These are phyloP conservation scores for Daedalea quercina DNA, from an alignment of 768 basidiomycete species.

Conservation along the genomic window DNA sequence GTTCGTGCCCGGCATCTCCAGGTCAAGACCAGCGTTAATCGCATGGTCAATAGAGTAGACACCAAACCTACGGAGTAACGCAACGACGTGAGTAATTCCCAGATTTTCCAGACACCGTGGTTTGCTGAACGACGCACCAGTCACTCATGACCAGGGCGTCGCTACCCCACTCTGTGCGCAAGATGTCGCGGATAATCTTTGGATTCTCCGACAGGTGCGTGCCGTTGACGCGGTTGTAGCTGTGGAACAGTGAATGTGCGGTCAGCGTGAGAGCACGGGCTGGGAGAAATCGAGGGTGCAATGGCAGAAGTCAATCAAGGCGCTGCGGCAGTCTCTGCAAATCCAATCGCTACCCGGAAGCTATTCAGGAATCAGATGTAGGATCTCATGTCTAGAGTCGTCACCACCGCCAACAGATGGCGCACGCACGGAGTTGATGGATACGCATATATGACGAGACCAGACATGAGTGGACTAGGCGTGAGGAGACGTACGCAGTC, in stretches of 20 bases:
- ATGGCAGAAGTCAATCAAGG: background rate
- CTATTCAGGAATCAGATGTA: no score
- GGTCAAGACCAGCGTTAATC: constrained; percentile 72
- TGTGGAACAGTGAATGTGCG: constrained; percentile 17
- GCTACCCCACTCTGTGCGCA: constrained; percentile 71
- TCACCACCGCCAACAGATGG: no score
- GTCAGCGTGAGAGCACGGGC: background rate
- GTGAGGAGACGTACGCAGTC: constrained; percentile 46
- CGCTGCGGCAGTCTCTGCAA: no score
- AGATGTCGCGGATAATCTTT: constrained; percentile 49
- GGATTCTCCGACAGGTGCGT: constrained; percentile 63
- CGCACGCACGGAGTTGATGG: no score
- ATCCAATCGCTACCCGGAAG: no score
- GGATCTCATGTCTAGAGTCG: no score
- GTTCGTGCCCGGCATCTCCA: constrained; percentile 74
- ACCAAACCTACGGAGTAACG: constrained; percentile 49
- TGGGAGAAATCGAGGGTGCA: background rate
- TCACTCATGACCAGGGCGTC: constrained; percentile 78
- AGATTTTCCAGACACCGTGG: background rate
- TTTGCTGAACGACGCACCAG: constrained; percentile 41
- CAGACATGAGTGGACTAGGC: no score
- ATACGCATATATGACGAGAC: no score
- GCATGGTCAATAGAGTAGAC: constrained; percentile 56
- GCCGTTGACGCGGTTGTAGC: constrained; percentile 74
- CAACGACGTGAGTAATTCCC: background rate